Evolutionary conservation across 768 basidiomycete genomes (phyloP), one percentile per base, ranked within the genome.

Genomic region (Gyrodon lividus): DNA sequence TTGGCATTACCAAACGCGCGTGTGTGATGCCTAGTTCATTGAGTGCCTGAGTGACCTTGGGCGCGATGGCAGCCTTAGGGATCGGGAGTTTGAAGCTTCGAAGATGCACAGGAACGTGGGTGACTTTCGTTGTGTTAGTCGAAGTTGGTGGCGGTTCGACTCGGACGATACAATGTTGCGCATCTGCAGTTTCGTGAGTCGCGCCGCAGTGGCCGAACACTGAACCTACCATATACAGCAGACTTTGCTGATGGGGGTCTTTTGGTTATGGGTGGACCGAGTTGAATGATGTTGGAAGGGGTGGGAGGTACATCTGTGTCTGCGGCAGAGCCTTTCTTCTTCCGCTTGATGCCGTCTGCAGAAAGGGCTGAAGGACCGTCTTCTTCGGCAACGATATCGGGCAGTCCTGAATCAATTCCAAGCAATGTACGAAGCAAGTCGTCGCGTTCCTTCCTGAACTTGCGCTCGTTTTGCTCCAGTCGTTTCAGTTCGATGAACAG

Each of bases 401-500:
- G 79, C 17, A 96, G 72, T 2, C 94, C 94, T 38, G 87, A 91
- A 53, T 97, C 94, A 43, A 93, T 82, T 5, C 94, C 94, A 22
- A 86, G 82, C 13, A 97, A 71, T 0, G 84, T 89, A 26, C 89
- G 81, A 54, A 98, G 76, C 22, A 98, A 79, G 39, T 92, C 90
- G 50, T 97, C 92, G 16, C 94, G 77, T 17, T 97, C 93, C 57
- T 82, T 83, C 70, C 87, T 89, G 75, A 94, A 98, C 47, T 79
- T 79, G 28, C 87, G 80, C 65, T 97, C 94, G 53, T 79, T 91
- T 70, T 98, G 96, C 66, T 98, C 95, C 44, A 99, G 78, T n/a
- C 92, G 84, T 64, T 95, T 94, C 44, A 96, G 80, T 68, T 98
- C 93, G 55, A 98, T 73, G 70, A 90, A 98, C 3, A 99, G 76